Evolutionary conservation across 2,329 filamentous ascomycete genomes (phyloP), one percentile per base, ranked within the genome.

Genomic region (Trichoderma simmonsii): DNA sequence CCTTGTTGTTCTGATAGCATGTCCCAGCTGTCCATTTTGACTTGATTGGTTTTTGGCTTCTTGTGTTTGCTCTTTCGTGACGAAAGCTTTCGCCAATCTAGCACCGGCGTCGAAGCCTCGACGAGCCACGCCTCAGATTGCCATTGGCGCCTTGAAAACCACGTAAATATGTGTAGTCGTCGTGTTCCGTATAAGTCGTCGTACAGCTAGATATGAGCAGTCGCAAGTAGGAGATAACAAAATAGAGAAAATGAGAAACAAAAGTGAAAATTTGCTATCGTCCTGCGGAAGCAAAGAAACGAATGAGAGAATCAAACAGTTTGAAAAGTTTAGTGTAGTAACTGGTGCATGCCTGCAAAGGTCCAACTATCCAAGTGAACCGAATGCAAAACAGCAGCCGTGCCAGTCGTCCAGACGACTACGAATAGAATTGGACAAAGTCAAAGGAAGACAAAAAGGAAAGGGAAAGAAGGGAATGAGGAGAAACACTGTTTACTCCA

Each of bases 401-500:
- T 48, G 32, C 48, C 64, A 68, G 71, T 68, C 71, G 71, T 69
- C 64, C 70, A 61, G 70, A 72, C 70, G 63, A 62, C 59, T 65
- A 26, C 36, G 51, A 70, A 51, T 14, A 18, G 36, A 34, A 54
- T 43, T 32, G 61, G 26, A 57, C 14, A 28, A 57, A 66, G 30
- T 24, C 36, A 64, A 51, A 18, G 18, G 11, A 59, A 57, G 32
- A 61, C 28, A 21, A 61, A 61, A 18, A 43, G 59, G 57, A 21
- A 51, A 57, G 62, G 30, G 36, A 63, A 57, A 24, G 36, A 60
- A 34, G 6, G 8, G 12, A 39, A 59, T 14, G 21, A 4, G 43
- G 32, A 62, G 60, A 30, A 62, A 62, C 34, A 51, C 36, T 15
- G 43, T 70, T 59, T 54, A 54, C 67, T 54, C 57, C 39, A 54